Conservation (phyloP, 352 stramenopile species). For the Phytophthora crassamura region DNA sequence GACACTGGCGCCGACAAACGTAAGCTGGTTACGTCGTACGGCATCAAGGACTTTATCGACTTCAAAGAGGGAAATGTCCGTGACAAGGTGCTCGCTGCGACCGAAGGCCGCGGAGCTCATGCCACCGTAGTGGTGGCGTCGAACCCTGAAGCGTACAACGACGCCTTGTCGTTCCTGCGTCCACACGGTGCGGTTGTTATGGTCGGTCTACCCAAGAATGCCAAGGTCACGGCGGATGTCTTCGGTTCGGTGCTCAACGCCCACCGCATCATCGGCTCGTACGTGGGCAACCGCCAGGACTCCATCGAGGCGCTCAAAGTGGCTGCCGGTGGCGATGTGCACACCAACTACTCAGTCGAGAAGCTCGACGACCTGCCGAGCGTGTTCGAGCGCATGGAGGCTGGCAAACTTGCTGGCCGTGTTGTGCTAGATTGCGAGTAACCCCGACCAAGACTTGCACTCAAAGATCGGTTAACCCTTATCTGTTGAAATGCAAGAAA, state of each 20-base stretch:
- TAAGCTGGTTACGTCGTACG: conserved; percentile 62
- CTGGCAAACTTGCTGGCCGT: conserved; percentile 35
- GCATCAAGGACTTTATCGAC: conserved; percentile 76
- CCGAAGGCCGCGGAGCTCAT: conserved; percentile 52
- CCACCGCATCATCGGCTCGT: conserved; percentile 54
- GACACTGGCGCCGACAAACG: conserved; percentile 66
- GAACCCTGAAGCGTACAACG: conserved; percentile 49
- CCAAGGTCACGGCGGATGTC: conserved; percentile 32
- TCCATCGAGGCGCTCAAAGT: conserved; percentile 58
- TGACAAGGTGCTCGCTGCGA: conserved; percentile 44
- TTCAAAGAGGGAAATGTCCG: conserved; percentile 54
- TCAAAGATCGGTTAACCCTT: too few species aligned
- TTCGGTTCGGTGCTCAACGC: conserved; percentile 39
- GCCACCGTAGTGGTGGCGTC: conserved; percentile 80
- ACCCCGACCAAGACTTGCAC: not conserved
- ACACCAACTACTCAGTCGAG: conserved; percentile 42
- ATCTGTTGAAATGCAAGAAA: too few species aligned
- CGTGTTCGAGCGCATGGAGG: conserved; percentile 48
- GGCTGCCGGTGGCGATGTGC: conserved; percentile 43
- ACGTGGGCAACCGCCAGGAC: conserved; percentile 65
- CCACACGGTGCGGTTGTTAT: conserved; percentile 65
- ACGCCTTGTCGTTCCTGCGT: conserved; percentile 66
- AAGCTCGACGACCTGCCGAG: conserved; percentile 32
- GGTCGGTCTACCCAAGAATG: conserved; percentile 67
- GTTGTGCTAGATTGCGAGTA: conserved; percentile 50